These are phyloP conservation scores for Musa troglodytarum DNA, from an alignment of 176 grass and related monocot genomes.

Conservation along the genomic window DNA sequence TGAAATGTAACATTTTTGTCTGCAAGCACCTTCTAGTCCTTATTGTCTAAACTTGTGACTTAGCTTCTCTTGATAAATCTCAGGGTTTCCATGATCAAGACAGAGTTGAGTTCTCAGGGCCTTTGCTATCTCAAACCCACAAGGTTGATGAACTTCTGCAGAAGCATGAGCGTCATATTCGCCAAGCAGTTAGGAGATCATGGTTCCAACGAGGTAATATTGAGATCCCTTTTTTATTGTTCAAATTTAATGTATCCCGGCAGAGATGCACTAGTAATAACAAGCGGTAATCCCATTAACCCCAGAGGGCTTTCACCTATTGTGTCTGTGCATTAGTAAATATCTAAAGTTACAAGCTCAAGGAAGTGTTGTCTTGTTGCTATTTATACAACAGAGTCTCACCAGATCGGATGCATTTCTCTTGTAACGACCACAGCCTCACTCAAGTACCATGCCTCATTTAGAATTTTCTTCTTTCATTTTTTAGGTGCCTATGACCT, in stretches of 20 bases:
- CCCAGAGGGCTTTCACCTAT: not conserved
- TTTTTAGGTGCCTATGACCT: too few relatives aligned
- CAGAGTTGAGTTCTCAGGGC: slow-evolving; percentile 77
- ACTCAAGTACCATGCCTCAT: not conserved
- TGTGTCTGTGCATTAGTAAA: not conserved
- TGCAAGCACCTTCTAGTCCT: not conserved
- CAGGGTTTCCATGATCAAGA: slow-evolving; percentile 44
- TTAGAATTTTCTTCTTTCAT: too few relatives aligned
- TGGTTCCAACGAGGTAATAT: slow-evolving; percentile 76
- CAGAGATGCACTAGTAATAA: not conserved
- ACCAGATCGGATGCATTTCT: not conserved
- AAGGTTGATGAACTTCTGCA: slow-evolving; percentile 81
- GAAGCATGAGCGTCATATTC: slow-evolving; percentile 74
- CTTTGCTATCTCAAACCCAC: slow-evolving; percentile 55
- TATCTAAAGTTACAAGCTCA: not conserved
- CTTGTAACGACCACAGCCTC: not conserved
- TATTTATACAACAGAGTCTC: not conserved
- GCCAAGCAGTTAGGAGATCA: slow-evolving; percentile 64
- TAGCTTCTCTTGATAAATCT: slow-evolving; percentile 20
- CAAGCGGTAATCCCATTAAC: not conserved
- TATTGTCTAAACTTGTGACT: slow-evolving; percentile 1
- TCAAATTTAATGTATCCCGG: not conserved
- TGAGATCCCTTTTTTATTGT: not conserved
- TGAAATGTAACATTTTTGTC: slow-evolving; percentile 51
- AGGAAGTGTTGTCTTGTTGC: not conserved